phyloP scores from a whole-genome alignment of 257 asterid species.

The Lithospermum erythrorhizon region DNA sequence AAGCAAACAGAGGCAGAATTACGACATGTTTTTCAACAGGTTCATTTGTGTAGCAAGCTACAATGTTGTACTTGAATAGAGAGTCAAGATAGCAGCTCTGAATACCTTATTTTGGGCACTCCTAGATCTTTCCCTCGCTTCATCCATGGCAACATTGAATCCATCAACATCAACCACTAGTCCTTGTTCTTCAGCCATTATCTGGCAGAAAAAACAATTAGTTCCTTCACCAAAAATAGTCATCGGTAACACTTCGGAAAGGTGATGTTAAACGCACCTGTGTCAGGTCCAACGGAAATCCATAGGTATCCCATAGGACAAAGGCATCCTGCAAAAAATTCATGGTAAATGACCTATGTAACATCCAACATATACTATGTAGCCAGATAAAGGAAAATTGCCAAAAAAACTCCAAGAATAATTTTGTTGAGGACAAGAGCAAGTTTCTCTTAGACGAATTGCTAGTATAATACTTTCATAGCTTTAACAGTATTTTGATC shows the following conservation, averaged over 20 bases:
- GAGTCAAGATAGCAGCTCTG: slow-evolving; percentile 10
- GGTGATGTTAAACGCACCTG: slow-evolving; percentile 41
- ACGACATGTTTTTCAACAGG: background rate
- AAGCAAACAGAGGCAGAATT: background rate
- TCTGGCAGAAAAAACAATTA: slow-evolving; percentile 30
- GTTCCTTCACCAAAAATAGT: slow-evolving; percentile 10
- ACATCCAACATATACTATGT: background rate
- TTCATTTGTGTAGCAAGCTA: background rate
- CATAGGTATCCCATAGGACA: slow-evolving; percentile 91
- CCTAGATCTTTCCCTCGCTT: slow-evolving; percentile 92
- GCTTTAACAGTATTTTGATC: too few species aligned
- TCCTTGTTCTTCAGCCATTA: slow-evolving; percentile 98
- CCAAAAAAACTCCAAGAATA: background rate
- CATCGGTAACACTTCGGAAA: background rate
- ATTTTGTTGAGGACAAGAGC: background rate
- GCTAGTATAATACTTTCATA: background rate
- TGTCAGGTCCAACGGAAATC: slow-evolving; percentile 95
- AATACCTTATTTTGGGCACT: slow-evolving; percentile 84
- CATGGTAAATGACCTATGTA: slow-evolving; percentile 14
- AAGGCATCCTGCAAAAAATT: slow-evolving; percentile 72
- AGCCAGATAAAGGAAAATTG: background rate
- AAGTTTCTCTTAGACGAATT: background rate
- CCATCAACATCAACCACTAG: slow-evolving; percentile 72
- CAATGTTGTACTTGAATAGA: background rate
- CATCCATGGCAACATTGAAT: slow-evolving; percentile 59